Base-by-base conservation (phyloP, 345 rosid genomes). In the Firmiana major region DNA sequence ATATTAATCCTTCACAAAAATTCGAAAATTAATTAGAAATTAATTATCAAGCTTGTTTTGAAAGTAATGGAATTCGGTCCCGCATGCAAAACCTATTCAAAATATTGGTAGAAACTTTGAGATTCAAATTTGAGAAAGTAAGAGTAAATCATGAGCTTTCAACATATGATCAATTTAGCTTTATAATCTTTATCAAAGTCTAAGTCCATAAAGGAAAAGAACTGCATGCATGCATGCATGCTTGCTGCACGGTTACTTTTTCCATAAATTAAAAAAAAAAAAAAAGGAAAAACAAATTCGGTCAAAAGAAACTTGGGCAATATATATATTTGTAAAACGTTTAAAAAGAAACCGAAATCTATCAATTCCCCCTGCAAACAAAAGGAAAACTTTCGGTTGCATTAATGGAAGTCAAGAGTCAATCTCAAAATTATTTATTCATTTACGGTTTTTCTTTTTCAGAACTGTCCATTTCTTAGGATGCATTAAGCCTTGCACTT, bases 391-490 rank as follows among this genome's bases (percentile, higher is more conserved):
- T 57, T 71, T 65, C 36, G 72, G 78, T 49, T 72, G 22, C 77
- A 55, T 54, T 60, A 45, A 71, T 63, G 79, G 43, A 63, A 63
- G 72, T 19, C 19, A 54, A 73, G 51, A 21, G 64, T 57, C 64
- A 15, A 55, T n/a, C 21, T 19, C 28, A 13, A 6, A 45, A 71
- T 51, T 51, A 49, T 48, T 51, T 51, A 51, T 51, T 67, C 19
- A 42, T 66, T 66, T 67, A 13, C 22, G 6, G 13, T 0, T 67
- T 42, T 13, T 42, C 31, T 2, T 48, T 69, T 69, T 1, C 17
- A 6, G 45, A 15, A 21, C 31, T 22, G 53, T 36, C 65, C 49
- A 21, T 21, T n/a, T 22, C 64, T 36, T 21, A 55, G 19, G 51
- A 55, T 38, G 22, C 76, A 73, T 51, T 28, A 71, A 68, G 0